Conservation (phyloP, 345 rosid species). For the Syzygium aqueum region DNA sequence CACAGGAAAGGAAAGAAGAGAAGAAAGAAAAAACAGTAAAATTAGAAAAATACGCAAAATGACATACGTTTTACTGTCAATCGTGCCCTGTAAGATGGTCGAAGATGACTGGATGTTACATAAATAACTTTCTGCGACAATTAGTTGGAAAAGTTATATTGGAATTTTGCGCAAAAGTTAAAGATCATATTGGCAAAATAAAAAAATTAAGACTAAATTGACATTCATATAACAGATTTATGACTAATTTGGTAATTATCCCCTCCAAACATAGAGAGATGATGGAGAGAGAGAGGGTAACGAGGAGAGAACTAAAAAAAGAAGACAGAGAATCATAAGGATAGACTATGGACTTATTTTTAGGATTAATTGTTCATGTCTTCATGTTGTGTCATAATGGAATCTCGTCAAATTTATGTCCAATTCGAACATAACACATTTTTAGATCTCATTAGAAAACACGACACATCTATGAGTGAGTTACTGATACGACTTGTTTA, state of each 20-base stretch:
- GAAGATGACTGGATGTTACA: too few relatives aligned
- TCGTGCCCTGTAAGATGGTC: rapidly evolving
- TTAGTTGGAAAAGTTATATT: rapidly evolving
- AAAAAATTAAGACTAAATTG: not conserved
- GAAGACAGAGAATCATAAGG: not conserved
- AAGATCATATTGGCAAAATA: not conserved
- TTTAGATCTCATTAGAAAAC: not conserved
- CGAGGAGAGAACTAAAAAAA: not conserved
- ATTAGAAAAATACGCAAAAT: not conserved
- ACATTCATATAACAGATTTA: not conserved
- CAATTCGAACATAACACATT: not conserved
- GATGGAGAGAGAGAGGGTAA: not conserved
- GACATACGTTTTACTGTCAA: not conserved
- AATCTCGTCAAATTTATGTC: not conserved
- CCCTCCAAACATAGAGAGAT: not conserved
- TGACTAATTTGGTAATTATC: not conserved
- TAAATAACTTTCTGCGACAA: not conserved
- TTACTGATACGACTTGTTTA: not conserved
- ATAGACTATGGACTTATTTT: not conserved
- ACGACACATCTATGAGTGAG: not conserved
- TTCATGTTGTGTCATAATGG: not conserved
- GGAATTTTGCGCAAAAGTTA: not conserved
- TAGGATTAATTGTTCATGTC: not conserved
- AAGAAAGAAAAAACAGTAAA: not conserved
- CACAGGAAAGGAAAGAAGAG: not conserved